Percentiles rank a stretch among this genome's conserved stretches.
Evolutionary conservation across 1,284 basidiomycete species (phyloP).

Genomic region (Rhodotorula sp.): DNA sequence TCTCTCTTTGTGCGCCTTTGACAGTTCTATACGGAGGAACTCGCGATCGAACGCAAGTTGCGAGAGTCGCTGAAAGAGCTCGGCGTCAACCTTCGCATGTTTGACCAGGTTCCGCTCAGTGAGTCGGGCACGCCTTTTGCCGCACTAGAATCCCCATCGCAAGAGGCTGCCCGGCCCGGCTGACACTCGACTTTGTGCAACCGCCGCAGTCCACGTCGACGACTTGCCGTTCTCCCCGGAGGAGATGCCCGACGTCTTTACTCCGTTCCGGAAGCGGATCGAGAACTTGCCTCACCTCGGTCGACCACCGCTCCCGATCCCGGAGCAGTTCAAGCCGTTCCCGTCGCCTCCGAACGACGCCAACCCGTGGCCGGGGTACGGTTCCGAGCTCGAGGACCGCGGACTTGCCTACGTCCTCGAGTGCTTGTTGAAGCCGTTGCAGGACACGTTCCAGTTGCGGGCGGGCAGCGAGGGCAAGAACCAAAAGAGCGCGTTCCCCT

Average conservation of each 20-base stretch:
- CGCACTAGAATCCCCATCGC: too few relatives aligned
- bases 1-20: neutral
- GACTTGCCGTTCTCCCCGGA: constrained; percentile 53
- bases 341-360: constrained; percentile 34
- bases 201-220: constrained; percentile 46
- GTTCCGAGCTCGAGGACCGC: constrained; percentile 7
- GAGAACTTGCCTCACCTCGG: constrained; percentile 52
- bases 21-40: constrained; percentile 47
- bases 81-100: constrained; percentile 41
- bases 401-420: constrained; percentile 37
- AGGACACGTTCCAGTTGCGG: constrained; percentile 21
- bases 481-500: constrained; percentile 52
- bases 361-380: constrained; percentile 32
- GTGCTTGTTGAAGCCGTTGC: constrained; percentile 44
- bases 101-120: constrained; percentile 48
- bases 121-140: neutral
- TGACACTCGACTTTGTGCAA: neutral
- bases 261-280: constrained; percentile 54
- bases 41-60: constrained; percentile 37
- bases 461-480: constrained; percentile 1
- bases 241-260: constrained; percentile 55
- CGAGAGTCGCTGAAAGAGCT: constrained; percentile 37
- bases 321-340: constrained; percentile 46
- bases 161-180: neutral
- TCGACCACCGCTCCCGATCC: constrained; percentile 38